Conservation (phyloP, 2,329 filamentous ascomycete genomes). For the Sclerotinia borealis region DNA sequence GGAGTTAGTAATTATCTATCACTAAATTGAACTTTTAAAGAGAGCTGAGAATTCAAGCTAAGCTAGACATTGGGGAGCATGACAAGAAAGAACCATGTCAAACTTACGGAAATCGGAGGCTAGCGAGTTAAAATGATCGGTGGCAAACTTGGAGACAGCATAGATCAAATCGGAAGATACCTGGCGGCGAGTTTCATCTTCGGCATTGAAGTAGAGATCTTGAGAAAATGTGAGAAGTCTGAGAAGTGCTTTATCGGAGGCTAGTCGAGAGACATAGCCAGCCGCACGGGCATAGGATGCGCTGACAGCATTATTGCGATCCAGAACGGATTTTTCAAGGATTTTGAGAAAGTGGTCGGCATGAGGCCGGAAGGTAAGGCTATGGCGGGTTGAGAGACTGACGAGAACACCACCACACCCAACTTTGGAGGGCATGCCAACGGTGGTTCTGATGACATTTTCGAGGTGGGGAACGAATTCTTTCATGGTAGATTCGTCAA, state of each 20-base stretch:
- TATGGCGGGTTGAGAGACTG: conserved; percentile 76
- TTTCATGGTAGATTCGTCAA: conserved; percentile 73
- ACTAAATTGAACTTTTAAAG: not conserved
- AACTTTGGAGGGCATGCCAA: conserved; percentile 91
- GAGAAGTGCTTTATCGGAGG: conserved; percentile 43
- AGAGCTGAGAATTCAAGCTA: too few relatives aligned
- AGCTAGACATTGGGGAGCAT: too few relatives aligned
- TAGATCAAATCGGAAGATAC: conserved; percentile 79
- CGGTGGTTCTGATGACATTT: conserved; percentile 72
- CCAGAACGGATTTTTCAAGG: conserved; percentile 75
- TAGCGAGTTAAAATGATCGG: conserved; percentile 77
- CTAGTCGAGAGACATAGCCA: conserved; percentile 71
- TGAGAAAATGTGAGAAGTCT: conserved; percentile 50
- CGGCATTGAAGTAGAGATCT: conserved; percentile 72
- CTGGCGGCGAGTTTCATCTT: conserved; percentile 68
- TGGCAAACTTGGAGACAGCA: conserved; percentile 77
- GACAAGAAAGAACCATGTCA: too few relatives aligned
- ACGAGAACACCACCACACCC: conserved; percentile 81
- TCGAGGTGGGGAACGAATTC: conserved; percentile 67
- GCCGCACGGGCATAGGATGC: conserved; percentile 80
- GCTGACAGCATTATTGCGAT: conserved; percentile 90
- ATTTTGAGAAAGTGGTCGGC: conserved; percentile 70
- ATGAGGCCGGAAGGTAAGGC: conserved; percentile 66
- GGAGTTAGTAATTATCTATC: not conserved
- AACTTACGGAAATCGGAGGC: conserved; percentile 52